These are phyloP conservation scores for Paecilomyces variotii DNA, from an alignment of 2,329 filamentous ascomycete genomes.

Conservation along the genomic window DNA sequence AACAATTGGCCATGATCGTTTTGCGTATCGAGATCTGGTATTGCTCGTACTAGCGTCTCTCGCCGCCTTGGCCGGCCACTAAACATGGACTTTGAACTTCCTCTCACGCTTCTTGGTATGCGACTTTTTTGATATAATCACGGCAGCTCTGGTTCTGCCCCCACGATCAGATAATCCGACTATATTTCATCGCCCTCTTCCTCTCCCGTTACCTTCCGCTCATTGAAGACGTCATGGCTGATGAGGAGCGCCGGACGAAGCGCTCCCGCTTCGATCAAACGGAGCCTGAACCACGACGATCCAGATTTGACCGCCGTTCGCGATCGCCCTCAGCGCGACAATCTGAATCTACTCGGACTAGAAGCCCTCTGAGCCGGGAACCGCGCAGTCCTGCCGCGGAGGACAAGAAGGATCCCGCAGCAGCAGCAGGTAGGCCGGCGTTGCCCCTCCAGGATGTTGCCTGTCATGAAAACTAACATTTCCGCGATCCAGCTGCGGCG, in stretches of 20 bases:
- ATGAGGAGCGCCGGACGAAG: constrained; percentile 68
- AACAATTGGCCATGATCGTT: neutral
- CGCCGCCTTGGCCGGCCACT: constrained; percentile 2
- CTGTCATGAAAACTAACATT: constrained; percentile 4
- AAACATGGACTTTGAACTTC: constrained; percentile 5
- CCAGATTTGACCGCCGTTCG: constrained; percentile 86
- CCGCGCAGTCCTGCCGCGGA: constrained; percentile 40
- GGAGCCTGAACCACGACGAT: constrained; percentile 70
- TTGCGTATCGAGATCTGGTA: neutral
- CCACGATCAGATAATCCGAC: neutral
- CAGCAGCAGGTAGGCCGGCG: constrained; percentile 60
- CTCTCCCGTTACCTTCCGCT: neutral
- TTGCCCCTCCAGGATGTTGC: constrained; percentile 1
- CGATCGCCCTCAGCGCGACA: constrained; percentile 66
- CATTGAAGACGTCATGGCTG: constrained; percentile 52
- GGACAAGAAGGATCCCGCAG: constrained; percentile 54
- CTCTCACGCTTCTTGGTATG: constrained; percentile 4
- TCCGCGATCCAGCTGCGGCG: constrained; percentile 59
- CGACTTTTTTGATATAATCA: constrained; percentile 3
- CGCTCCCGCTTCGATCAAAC: constrained; percentile 92
- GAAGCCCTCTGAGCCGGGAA: constrained; percentile 63
- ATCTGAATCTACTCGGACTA: constrained; percentile 64
- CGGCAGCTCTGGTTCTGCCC: neutral
- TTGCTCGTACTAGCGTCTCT: constrained; percentile 5
- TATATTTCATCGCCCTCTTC: neutral